Conservation (phyloP, 345 rosid species). For the Acer campestre region DNA sequence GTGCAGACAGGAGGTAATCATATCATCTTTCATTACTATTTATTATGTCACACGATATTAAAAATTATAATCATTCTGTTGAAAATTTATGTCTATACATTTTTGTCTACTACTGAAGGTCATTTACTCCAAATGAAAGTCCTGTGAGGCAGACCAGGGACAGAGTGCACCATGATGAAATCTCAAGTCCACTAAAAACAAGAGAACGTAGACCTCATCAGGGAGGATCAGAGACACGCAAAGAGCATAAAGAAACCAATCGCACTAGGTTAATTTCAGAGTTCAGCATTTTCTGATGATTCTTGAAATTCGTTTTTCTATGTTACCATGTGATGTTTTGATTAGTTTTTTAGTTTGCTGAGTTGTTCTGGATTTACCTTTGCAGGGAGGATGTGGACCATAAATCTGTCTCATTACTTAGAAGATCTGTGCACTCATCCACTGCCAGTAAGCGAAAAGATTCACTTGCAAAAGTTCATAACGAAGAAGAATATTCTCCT, state of each 20-base stretch:
- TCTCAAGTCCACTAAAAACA: conserved; percentile 31
- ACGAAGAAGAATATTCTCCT: conserved; percentile 31
- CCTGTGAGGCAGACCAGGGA: conserved; percentile 25
- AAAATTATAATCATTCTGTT: not conserved
- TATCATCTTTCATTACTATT: not conserved
- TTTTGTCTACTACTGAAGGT: conserved; percentile 23
- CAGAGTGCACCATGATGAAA: conserved; percentile 18
- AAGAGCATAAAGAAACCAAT: conserved; percentile 32
- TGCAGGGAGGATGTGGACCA: conserved; percentile 40
- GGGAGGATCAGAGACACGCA: conserved; percentile 34
- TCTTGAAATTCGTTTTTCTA: conserved; percentile 2
- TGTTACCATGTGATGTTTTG: conserved; percentile 14
- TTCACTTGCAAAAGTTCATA: conserved; percentile 27
- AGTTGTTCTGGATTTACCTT: conserved; percentile 14
- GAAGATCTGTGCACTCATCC: conserved; percentile 38
- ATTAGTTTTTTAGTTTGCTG: not conserved
- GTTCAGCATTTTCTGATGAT: not conserved
- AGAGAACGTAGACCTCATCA: conserved; percentile 34
- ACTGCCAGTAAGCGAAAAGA: conserved; percentile 36
- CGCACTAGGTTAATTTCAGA: conserved; percentile 33
- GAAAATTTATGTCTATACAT: not conserved
- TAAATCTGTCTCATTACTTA: conserved; percentile 35
- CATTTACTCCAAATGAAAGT: conserved; percentile 29
- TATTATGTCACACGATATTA: not conserved
- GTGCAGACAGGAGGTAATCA: conserved; percentile 41